Evolutionary conservation across 306 rosid species (phyloP).

Genomic region (Oemleria cerasiformis): DNA sequence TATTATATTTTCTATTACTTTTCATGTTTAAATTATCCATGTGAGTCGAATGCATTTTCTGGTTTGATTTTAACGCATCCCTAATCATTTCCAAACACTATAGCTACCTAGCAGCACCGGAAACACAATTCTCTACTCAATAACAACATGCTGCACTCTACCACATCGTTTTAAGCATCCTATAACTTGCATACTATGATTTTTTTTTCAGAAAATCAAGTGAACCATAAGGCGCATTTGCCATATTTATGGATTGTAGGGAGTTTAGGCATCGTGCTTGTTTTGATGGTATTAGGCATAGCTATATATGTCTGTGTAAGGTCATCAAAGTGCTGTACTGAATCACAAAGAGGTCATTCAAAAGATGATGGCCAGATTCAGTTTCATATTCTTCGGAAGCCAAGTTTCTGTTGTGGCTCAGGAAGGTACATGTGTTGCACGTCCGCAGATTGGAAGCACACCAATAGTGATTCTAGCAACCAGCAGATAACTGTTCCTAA

Average conservation of each 20-base stretch:
- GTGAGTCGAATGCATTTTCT: neutral
- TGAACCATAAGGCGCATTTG: conserved; percentile 54
- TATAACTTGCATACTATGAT: neutral
- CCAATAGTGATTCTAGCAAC: conserved; percentile 57
- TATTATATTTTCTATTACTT: neutral
- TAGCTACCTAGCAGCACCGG: neutral
- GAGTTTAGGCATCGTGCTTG: conserved; percentile 65
- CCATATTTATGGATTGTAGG: conserved; percentile 88
- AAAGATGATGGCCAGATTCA: conserved; percentile 60
- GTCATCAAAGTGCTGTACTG: conserved; percentile 56
- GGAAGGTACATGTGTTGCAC: conserved; percentile 76
- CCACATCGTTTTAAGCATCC: conserved; percentile 12
- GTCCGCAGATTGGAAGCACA: conserved; percentile 62
- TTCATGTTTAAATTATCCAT: neutral
- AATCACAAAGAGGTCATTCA: conserved; percentile 39
- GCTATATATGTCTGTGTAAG: conserved; percentile 51
- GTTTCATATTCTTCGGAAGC: conserved; percentile 83
- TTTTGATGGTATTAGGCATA: conserved; percentile 53
- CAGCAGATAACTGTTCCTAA: conserved; percentile 58
- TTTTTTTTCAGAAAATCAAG: conserved; percentile 47
- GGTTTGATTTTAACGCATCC: neutral
- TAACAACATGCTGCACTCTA: conserved; percentile 4
- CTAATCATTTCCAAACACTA: neutral
- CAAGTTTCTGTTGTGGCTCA: conserved; percentile 86
- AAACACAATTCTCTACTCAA: neutral